Base-by-base conservation (phyloP, 305 asterid genomes). In the Fraxinus floribunda region DNA sequence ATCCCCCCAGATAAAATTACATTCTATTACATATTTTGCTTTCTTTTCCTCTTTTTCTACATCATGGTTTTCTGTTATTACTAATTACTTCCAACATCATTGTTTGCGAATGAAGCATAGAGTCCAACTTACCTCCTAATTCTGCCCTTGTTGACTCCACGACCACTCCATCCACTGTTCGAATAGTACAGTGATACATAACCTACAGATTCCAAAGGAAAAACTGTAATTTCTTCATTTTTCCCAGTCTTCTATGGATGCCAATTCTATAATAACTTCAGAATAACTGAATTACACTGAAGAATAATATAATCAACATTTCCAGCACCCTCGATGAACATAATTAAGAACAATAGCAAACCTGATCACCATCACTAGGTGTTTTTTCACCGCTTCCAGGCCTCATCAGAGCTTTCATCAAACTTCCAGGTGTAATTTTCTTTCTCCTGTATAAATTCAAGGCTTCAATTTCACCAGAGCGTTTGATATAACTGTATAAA, bases 321-420 rank as follows among this genome's bases (percentile, higher is more conserved):
- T 62, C 20, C 35, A 68, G 24, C 9, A 30, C 38, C 62, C 22
- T 7, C n/a, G 4, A 5, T 41, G 29, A 60, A 41, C 62, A 86
- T 13, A 81, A 82, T 11, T n/a, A 66, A 44, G n/a, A 24, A 55
- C n/a, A 34, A 24, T 35, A 76, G 80, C 57, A 76, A 64, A 96
- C 98, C 97, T 96, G 99, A 85, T 95, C 93, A 80, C 99, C 99
- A 60, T 94, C 97, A 7, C 87, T 39, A 30, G 99, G 98, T 18
- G 88, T 87, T 78, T 79, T 85, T 75, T 93, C 94, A 60, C 97
- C 98, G 78, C 90, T 91, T 78, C 99, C 99, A 55, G 98, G 94
- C 89, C 97, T 91, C 36, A 95, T 88, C 90, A 93, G 80, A 82
- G 98, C 99, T 85, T 95, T 95, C 98, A 94, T 94, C 92, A 94